A percentile compares a stretch with the other conserved stretches of the same genome.
Conservation (phyloP, 768 basidiomycete genomes). For the Butyriboletus loyo region DNA sequence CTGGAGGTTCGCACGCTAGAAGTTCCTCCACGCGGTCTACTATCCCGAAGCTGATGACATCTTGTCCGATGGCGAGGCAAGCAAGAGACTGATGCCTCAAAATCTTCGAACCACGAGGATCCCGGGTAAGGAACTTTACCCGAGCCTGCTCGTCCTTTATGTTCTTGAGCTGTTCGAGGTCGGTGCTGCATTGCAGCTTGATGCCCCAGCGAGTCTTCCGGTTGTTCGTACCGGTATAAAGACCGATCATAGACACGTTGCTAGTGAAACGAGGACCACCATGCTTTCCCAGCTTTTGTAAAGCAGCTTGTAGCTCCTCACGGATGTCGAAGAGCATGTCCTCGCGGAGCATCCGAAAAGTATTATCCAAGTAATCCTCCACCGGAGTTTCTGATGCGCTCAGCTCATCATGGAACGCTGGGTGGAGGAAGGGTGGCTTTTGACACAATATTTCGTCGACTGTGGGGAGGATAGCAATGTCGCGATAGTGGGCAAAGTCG, state of each 20-base stretch:
- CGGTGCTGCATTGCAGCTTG: conserved; percentile 32
- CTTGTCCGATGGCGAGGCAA: conserved; percentile 46
- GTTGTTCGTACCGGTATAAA: conserved; percentile 31
- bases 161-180: conserved; percentile 35
- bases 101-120: conserved; percentile 31
- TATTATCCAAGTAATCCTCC: conserved; percentile 55
- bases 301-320: conserved; percentile 46
- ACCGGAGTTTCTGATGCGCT: conserved; percentile 29
- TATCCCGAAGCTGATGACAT: conserved; percentile 52
- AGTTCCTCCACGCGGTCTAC: conserved; percentile 54
- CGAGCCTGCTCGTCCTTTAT: conserved; percentile 29
- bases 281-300: conserved; percentile 35
- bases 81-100: conserved; percentile 53
- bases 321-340: conserved; percentile 59
- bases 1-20: conserved; percentile 44
- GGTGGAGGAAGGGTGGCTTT: conserved; percentile 48
- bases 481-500: conserved; percentile 54
- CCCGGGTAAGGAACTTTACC: conserved; percentile 33
- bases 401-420: conserved; percentile 24
- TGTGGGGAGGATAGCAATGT: conserved; percentile 61
- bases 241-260: conserved; percentile 33
- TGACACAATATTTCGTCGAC: conserved; percentile 51
- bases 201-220: conserved; percentile 41
- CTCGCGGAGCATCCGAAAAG: conserved; percentile 62
- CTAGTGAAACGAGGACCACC: conserved; percentile 33